phyloP scores from a whole-genome alignment of 345 rosid species.

The Laguncularia racemosa region DNA sequence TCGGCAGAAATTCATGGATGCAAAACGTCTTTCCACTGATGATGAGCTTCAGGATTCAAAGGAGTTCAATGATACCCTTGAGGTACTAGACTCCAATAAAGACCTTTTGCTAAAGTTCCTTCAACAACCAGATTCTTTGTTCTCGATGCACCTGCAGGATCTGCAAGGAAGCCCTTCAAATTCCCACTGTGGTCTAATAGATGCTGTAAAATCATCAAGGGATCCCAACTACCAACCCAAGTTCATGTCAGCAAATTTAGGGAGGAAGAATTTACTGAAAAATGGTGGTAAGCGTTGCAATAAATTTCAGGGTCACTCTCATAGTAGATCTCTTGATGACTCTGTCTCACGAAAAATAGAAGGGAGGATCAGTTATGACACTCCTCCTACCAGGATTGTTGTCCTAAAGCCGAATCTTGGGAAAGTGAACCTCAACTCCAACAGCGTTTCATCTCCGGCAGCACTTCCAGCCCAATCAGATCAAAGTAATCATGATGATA shows the following conservation, averaged over 20 bases:
- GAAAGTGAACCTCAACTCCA: constrained; percentile 36
- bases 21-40: constrained; percentile 67
- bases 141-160: constrained; percentile 73
- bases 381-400: constrained; percentile 69
- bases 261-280: constrained; percentile 28
- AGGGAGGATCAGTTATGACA: constrained; percentile 26
- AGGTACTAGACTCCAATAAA: constrained; percentile 72
- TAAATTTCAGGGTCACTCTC: constrained; percentile 24
- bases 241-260: constrained; percentile 25
- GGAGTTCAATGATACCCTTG: constrained; percentile 70
- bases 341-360: constrained; percentile 30
- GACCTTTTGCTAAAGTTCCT: constrained; percentile 72
- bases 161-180: constrained; percentile 37
- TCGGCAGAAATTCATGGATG: constrained; percentile 65
- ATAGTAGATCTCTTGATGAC: constrained; percentile 23
- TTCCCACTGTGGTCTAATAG: constrained; percentile 31
- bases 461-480: constrained; percentile 45
- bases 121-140: constrained; percentile 84
- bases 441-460: constrained; percentile 37
- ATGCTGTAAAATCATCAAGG: constrained; percentile 33
- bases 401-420: constrained; percentile 84
- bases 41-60: constrained; percentile 63
- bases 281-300: constrained; percentile 23
- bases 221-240: constrained; percentile 18
- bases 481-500: constrained; percentile 21